Base-by-base conservation (phyloP, 1,284 basidiomycete species). In the Irpex rosettiformis region DNA sequence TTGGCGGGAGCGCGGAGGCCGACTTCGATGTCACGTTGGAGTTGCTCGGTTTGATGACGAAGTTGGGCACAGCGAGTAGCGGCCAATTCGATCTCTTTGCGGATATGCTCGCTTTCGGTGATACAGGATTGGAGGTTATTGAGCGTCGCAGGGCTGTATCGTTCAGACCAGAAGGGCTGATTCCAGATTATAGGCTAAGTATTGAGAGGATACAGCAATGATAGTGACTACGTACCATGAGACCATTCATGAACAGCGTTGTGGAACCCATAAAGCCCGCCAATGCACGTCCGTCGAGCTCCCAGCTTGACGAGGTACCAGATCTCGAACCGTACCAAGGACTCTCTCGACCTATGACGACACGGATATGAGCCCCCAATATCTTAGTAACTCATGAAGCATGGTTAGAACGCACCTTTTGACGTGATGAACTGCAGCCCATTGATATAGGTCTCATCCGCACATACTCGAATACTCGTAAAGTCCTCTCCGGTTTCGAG, bases 101-200 rank as follows among this genome's bases (percentile, higher is more conserved):
- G 52, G 47, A 58, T 40, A n/a, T 47, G 57, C 8, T 54, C 30
- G 21, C 42, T 43, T 30, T 49, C 43, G 16, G 27, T 24, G 30
- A 43, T 43, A 30, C 29, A 53, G 8, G 54, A 53, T 27, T 54
- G 45, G 21, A 58, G 52, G 13, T 53, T 55, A 8, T 25, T 47
- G 29, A 28, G 25, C 22, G 18, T 49, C 18, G 53, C 22, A 0
- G 52, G 13, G 27, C 49, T 47, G 16, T 25, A 22, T 43, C 57
- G 57, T 4, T 47, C 33, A 2, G 57, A 54, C 57, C 57, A 58
- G 53, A 58, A 51, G 3, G 57, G 57, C 57, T 58, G 27, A 3
- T 28, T 10, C 22, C n/a, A 45, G 4, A 7, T 11, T 43, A 11
- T 5, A 30, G 24, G 22, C 16, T 53, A 3, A 33, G 3, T 8